A percentile compares a stretch with the other conserved stretches of the same genome.
Conservation (phyloP, 495 filamentous ascomycete genomes). For the Hyaloscypha hepaticicola region DNA sequence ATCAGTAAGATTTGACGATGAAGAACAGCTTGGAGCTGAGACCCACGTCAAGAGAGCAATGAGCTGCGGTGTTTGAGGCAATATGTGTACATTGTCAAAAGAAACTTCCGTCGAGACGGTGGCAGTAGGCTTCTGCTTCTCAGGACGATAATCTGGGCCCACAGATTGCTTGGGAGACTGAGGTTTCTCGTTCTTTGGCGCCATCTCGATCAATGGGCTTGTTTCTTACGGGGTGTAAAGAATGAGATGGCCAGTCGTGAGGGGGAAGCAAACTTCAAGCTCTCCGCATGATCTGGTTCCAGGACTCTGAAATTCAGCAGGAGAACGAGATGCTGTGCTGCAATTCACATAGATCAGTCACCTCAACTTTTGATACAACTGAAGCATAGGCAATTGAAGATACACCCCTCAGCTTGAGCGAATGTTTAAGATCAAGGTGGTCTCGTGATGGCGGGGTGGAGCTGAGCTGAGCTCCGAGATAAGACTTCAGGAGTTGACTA, state of each 20-base stretch:
- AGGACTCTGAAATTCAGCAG: background rate
- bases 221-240: background rate
- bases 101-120: conserved; percentile 84
- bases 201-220: background rate
- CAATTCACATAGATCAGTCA: background rate
- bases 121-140: conserved; percentile 79
- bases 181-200: conserved; percentile 4
- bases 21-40: conserved; percentile 22
- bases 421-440: background rate
- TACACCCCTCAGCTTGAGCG: background rate
- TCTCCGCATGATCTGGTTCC: conserved; percentile 3
- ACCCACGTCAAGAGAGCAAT: conserved; percentile 95
- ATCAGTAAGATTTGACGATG: conserved; percentile 16
- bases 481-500: background rate
- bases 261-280: background rate
- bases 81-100: conserved; percentile 83
- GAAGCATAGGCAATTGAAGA: background rate
- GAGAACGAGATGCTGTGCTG: background rate
- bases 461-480: background rate
- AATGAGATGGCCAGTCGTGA: background rate
- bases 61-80: conserved; percentile 92
- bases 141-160: conserved; percentile 70
- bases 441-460: conserved; percentile 7
- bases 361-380: background rate
- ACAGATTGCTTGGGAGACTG: conserved; percentile 43